phyloP scores from a whole-genome alignment of 345 rosid species.

The Gossypium australe region DNA sequence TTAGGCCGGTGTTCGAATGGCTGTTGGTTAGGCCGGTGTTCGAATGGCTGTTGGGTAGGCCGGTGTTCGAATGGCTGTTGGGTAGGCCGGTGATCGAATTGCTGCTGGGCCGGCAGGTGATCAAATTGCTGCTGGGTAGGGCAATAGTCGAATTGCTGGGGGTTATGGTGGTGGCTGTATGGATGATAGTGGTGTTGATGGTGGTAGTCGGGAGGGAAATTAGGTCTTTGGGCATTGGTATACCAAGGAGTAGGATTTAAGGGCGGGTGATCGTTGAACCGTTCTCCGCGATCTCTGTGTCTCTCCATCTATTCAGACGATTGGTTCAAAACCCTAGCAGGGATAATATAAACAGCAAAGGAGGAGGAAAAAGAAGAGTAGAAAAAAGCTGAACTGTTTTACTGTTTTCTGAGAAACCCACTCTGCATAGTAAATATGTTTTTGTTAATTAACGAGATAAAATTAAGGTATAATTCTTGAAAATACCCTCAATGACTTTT shows the following conservation, averaged over 20 bases:
- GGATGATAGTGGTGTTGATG: not conserved
- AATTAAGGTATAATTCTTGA: no score
- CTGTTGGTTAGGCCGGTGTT: conserved; percentile 28
- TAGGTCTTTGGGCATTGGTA: conserved; percentile 14
- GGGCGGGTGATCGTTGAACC: conserved; percentile 24
- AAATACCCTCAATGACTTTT: no score
- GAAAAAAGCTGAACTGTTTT: no score
- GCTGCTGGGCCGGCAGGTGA: conserved; percentile 27
- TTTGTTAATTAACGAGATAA: no score
- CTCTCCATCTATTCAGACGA: conserved; percentile 24
- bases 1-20: conserved; percentile 21
- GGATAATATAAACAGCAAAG: not conserved
- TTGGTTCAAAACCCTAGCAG: not conserved
- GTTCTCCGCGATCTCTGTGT: conserved; percentile 21
- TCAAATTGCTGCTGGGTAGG: conserved; percentile 22
- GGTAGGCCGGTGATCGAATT: conserved; percentile 23
- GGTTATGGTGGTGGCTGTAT: conserved; percentile 22
- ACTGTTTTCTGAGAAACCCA: no score
- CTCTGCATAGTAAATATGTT: no score
- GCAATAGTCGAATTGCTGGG: conserved; percentile 20
- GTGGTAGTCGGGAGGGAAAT: conserved; percentile 16
- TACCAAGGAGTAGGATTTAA: conserved; percentile 21
- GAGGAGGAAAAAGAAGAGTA: not conserved
- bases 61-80: conserved; percentile 24
- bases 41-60: conserved; percentile 20